phyloP scores from a whole-genome alignment of 768 basidiomycete species.

The Trametes cingulata region DNA sequence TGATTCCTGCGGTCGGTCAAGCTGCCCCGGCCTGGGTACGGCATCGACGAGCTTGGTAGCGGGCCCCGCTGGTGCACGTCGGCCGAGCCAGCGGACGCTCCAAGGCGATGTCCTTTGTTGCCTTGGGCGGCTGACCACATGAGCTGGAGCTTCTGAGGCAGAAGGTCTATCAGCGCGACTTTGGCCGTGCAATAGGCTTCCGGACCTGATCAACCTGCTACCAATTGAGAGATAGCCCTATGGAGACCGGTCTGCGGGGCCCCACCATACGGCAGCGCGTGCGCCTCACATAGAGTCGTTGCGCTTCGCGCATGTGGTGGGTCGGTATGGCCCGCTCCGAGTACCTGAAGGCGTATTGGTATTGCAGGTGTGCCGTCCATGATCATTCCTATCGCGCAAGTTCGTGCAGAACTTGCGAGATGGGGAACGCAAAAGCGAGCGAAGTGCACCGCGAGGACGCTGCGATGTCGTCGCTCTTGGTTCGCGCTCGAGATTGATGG shows the following conservation, averaged over 20 bases:
- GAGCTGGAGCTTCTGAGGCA: not conserved
- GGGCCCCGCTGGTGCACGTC: not conserved
- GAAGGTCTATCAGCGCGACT: not conserved
- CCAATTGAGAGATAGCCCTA: not conserved
- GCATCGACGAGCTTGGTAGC: not conserved
- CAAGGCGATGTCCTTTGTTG: not conserved
- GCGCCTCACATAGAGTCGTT: too few species aligned
- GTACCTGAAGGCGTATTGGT: not conserved
- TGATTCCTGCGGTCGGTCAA: conserved; percentile 8
- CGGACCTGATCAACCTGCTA: not conserved
- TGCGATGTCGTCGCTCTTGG: not conserved
- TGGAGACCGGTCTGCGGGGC: not conserved
- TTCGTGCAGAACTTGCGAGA: not conserved
- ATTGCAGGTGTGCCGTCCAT: not conserved
- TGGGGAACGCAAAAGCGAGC: not conserved
- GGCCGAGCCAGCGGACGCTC: not conserved
- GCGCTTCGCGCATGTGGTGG: not conserved
- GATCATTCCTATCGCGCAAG: not conserved
- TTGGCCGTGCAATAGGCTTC: not conserved
- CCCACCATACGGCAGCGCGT: not conserved
- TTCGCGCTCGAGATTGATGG: too few species aligned
- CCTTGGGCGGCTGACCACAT: not conserved
- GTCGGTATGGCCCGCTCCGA: too few species aligned
- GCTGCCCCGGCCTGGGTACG: not conserved
- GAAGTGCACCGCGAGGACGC: not conserved